Percentiles rank a stretch among this genome's conserved stretches.
Evolutionary conservation across 768 basidiomycete genomes (phyloP).

Genomic region (Lentinus tigrinus): DNA sequence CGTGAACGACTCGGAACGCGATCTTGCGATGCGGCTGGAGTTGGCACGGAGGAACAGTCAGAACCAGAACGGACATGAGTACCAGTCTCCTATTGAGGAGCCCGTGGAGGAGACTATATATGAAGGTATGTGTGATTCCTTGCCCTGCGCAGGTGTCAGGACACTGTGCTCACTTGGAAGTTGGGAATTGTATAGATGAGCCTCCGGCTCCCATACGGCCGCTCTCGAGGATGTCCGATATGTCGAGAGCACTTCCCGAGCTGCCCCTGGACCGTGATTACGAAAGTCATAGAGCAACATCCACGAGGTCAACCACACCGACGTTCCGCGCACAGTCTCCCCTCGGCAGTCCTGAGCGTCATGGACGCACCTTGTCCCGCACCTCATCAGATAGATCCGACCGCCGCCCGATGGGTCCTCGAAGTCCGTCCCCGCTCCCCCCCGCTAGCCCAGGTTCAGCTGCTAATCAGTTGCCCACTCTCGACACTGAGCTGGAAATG

Average conservation of each 20-base stretch:
- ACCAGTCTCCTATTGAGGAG: constrained; percentile 41
- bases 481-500: constrained; percentile 43
- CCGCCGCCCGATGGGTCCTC: constrained; percentile 69
- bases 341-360: constrained; percentile 16
- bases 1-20: constrained; percentile 69
- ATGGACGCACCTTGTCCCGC: constrained; percentile 46
- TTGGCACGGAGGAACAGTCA: constrained; percentile 83
- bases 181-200: constrained; percentile 44
- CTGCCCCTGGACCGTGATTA: constrained; percentile 28
- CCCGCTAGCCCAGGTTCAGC: constrained; percentile 36
- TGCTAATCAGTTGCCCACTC: constrained; percentile 32
- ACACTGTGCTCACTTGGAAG: constrained; percentile 9
- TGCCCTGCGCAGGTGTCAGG: not conserved
- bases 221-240: constrained; percentile 48
- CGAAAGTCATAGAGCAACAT: constrained; percentile 26
- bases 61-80: constrained; percentile 58
- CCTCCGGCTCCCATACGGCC: constrained; percentile 56
- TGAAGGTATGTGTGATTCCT: constrained; percentile 57
- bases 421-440: constrained; percentile 70
- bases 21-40: constrained; percentile 75
- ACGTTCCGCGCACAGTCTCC: constrained; percentile 30
- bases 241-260: constrained; percentile 27
- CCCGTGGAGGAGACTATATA: constrained; percentile 70
- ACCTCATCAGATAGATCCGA: constrained; percentile 54
- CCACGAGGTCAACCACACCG: constrained; percentile 44